phyloP scores from a whole-genome alignment of 2,329 filamentous ascomycete genomes.

The Cercospora sesami region DNA sequence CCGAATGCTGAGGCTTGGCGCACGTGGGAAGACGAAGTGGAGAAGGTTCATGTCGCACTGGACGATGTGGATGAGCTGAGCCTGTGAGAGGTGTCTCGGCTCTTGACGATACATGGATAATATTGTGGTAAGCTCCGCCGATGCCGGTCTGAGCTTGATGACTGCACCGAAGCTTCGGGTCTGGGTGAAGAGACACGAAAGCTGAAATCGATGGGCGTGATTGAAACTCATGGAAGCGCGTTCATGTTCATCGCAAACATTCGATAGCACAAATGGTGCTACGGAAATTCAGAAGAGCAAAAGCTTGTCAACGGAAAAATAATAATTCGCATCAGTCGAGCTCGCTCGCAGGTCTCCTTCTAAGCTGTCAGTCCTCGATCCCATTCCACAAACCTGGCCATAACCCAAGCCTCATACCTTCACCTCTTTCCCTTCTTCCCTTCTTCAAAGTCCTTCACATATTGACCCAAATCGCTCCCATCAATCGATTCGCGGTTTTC shows the following conservation, averaged over 20 bases:
- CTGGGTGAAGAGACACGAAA: background rate
- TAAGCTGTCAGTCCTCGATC: background rate
- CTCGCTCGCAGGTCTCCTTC: background rate
- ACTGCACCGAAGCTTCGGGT: background rate
- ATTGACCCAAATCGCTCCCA: slow-evolving; percentile 29
- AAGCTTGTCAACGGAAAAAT: background rate
- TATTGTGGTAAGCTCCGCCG: background rate
- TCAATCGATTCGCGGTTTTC: slow-evolving; percentile 54
- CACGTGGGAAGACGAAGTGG: background rate
- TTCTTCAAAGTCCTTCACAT: background rate
- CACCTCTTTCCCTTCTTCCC: background rate
- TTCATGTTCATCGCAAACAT: background rate
- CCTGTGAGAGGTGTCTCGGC: background rate
- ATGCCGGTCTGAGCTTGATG: background rate
- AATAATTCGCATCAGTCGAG: background rate
- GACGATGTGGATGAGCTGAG: background rate
- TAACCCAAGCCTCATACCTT: background rate
- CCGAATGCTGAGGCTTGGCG: background rate
- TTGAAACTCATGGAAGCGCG: background rate
- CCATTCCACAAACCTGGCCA: background rate
- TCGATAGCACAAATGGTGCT: background rate
- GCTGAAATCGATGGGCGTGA: background rate
- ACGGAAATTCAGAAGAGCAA: background rate
- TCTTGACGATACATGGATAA: background rate
- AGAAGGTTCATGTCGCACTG: background rate